phyloP scores from a whole-genome alignment of 2,329 filamentous ascomycete genomes.

The Calonectria multiphialidica region DNA sequence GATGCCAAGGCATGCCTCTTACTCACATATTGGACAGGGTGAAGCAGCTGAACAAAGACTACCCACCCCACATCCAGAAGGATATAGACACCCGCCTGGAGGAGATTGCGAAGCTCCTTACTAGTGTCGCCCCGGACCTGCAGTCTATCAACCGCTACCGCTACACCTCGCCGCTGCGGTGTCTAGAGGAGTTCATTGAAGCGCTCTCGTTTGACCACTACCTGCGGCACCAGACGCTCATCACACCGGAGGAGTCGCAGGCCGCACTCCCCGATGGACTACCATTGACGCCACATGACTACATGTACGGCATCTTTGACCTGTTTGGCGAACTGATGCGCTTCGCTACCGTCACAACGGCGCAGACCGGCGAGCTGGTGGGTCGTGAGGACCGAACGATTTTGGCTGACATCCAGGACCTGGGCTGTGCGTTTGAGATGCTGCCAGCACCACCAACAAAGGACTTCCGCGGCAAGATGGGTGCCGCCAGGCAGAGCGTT shows the following conservation, averaged over 20 bases:
- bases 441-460: slow-evolving; percentile 70
- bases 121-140: slow-evolving; percentile 77
- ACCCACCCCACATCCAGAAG: slow-evolving; percentile 77
- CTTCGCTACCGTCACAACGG: slow-evolving; percentile 90
- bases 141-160: slow-evolving; percentile 84
- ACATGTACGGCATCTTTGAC: slow-evolving; percentile 91
- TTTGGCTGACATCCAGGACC: slow-evolving; percentile 82
- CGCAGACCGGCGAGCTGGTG: slow-evolving; percentile 73
- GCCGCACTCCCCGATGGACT: slow-evolving; percentile 65
- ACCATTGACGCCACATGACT: slow-evolving; percentile 82
- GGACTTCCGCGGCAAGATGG: slow-evolving; percentile 82
- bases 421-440: slow-evolving; percentile 82
- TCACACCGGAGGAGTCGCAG: slow-evolving; percentile 74
- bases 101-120: slow-evolving; percentile 79
- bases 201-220: slow-evolving; percentile 92
- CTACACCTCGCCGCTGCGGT: slow-evolving; percentile 84
- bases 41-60: slow-evolving; percentile 69
- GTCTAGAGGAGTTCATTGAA: slow-evolving; percentile 95
- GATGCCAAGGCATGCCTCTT: slow-evolving; percentile 7
- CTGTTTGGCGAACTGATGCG: slow-evolving; percentile 97
- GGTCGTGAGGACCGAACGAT: slow-evolving; percentile 67
- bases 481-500: slow-evolving; percentile 88
- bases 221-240: slow-evolving; percentile 79
- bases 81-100: slow-evolving; percentile 77
- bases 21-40: slow-evolving; percentile 62